A percentile compares a stretch with the other conserved stretches of the same genome.
phyloP scores from a whole-genome alignment of 2,329 filamentous ascomycete genomes.

The Fusarium subglutinans region DNA sequence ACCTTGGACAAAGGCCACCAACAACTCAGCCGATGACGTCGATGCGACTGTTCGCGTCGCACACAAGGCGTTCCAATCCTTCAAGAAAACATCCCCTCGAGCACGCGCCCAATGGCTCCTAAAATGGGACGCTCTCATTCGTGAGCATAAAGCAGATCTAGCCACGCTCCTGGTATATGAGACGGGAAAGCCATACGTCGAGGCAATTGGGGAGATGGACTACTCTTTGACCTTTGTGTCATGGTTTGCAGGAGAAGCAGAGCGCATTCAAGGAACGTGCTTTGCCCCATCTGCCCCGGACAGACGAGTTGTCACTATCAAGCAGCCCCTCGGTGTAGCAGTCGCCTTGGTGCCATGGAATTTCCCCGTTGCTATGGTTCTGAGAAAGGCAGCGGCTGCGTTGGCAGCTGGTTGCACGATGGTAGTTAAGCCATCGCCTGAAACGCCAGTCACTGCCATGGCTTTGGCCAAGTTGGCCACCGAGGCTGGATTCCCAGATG shows the following conservation, averaged over 20 bases:
- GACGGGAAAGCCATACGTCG: constrained; percentile 65
- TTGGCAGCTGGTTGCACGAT: constrained; percentile 80
- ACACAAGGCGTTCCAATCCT: constrained; percentile 50
- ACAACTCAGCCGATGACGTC: constrained; percentile 43
- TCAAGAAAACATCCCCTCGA: constrained; percentile 50
- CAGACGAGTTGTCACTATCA: constrained; percentile 74
- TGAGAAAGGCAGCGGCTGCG: constrained; percentile 59
- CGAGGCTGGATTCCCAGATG: constrained; percentile 78
- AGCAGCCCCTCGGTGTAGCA: constrained; percentile 55
- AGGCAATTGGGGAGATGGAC: constrained; percentile 64
- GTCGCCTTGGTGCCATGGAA: constrained; percentile 60
- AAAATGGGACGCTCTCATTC: constrained; percentile 50
- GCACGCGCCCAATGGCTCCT: constrained; percentile 46
- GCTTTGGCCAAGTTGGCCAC: constrained; percentile 74
- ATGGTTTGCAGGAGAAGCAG: constrained; percentile 65
- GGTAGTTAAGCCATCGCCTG: constrained; percentile 76
- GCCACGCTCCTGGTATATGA: constrained; percentile 56
- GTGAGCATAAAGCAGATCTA: constrained; percentile 49
- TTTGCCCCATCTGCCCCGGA: constrained; percentile 56
- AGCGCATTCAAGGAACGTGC: constrained; percentile 59
- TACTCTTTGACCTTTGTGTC: constrained; percentile 63
- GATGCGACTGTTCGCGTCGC: constrained; percentile 31
- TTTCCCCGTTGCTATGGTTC: constrained; percentile 65
- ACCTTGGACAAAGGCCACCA: not conserved
- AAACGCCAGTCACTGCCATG: constrained; percentile 78